These are phyloP conservation scores for Talaromyces albobiverticillius DNA, from an alignment of 2,329 filamentous ascomycete species.

Conservation along the genomic window DNA sequence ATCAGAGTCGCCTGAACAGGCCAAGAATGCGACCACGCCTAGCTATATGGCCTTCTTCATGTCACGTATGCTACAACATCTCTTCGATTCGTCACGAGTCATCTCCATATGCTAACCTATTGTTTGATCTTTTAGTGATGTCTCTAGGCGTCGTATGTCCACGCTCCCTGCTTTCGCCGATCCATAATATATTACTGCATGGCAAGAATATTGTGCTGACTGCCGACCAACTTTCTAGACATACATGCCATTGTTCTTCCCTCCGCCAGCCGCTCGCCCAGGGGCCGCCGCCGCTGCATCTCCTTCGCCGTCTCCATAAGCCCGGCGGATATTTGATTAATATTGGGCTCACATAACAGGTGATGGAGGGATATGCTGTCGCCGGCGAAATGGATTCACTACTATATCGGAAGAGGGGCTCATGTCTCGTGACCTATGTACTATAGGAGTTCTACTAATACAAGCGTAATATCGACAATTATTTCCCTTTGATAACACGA, in stretches of 20 bases:
- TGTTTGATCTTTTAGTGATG: conserved; percentile 51
- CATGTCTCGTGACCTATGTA: conserved; percentile 8
- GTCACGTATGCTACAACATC: conserved; percentile 58
- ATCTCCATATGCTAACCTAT: conserved; percentile 16
- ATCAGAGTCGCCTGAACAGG: conserved; percentile 47
- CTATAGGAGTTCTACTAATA: conserved; percentile 5
- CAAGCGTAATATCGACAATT: background rate
- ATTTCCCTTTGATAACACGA: background rate
- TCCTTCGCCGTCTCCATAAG: conserved; percentile 34
- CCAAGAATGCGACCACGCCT: conserved; percentile 65
- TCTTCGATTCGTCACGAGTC: background rate
- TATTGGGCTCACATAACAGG: background rate
- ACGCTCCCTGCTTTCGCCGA: background rate
- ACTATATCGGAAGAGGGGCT: background rate
- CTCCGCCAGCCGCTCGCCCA: conserved; percentile 46
- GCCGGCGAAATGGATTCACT: background rate
- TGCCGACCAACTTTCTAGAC: conserved; percentile 42
- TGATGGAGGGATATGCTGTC: background rate
- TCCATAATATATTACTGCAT: background rate
- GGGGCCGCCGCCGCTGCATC: conserved; percentile 45
- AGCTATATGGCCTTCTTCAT: conserved; percentile 74
- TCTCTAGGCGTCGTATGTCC: conserved; percentile 52
- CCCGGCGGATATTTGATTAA: background rate
- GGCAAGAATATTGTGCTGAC: too few relatives aligned
- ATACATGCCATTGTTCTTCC: conserved; percentile 65